Base-by-base conservation (phyloP, 305 asterid genomes). In the Rubia peregrina region DNA sequence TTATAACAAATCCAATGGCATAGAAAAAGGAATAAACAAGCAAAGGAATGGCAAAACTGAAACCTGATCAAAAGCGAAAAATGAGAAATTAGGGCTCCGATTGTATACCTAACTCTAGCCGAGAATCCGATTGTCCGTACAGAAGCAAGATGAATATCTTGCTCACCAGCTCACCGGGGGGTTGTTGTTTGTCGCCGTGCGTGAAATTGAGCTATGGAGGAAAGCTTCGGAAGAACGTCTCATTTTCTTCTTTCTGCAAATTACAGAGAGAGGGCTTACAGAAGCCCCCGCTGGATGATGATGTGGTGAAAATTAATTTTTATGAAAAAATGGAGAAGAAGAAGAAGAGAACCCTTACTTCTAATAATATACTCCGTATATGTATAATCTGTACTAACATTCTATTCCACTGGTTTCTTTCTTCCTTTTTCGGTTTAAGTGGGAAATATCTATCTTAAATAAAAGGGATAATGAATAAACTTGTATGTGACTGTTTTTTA, bases 21-120 rank as follows among this genome's bases (percentile, higher is more conserved):
- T 40, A 16, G 16, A 6, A 63, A 30, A 13, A 30, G n/a, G 9
- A 61, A 60, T 13, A 60, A 30, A 51, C 40, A 59, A 36, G 16
- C 22, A 14, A 65, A 48, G 3, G 56, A 53, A 63, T 19, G 46
- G 70, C 22, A 5, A 24, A 30, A 66, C 61, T 53, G 56, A 33
- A 75, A 81, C 85, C 82, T 75, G 76, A 40, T 70, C 24, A 24
- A 70, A 11, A n/a, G 59, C 59, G 48, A 65, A 61, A 14, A 76
- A 71, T 59, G 17, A 75, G 12, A 64, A 36, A 36, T 68, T 81
- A 81, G 82, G 80, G 85, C 66, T 75, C 41, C 71, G 78, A 73
- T 46, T 57, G 38, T 11, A 30, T 68, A 59, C 49, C 41, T 33
- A n/a, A 7, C 46, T 33, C 51, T 24, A 41, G 12, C 46, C 16